phyloP scores from a whole-genome alignment of 2,329 filamentous ascomycete species.

The Coniochaeta sp. region DNA sequence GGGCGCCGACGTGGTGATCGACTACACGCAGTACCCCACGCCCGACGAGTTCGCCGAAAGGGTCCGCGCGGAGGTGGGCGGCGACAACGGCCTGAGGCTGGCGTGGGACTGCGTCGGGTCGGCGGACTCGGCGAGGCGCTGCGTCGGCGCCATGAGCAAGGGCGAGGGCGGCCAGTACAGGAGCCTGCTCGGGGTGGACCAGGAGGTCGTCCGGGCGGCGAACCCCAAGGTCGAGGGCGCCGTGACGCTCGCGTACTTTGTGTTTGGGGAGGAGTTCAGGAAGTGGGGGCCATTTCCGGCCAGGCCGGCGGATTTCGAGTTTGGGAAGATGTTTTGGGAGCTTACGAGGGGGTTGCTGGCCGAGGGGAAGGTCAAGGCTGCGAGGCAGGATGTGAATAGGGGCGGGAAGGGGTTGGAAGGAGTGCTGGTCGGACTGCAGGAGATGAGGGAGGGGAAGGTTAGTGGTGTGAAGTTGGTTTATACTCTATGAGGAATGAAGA shows the following conservation, averaged over 20 bases:
- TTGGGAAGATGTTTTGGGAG: conserved; percentile 26
- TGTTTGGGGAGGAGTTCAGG: conserved; percentile 26
- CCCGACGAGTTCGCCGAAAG: conserved; percentile 8
- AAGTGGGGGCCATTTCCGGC: conserved; percentile 17
- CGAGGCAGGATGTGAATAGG: conserved; percentile 16
- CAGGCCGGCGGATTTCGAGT: conserved; percentile 21
- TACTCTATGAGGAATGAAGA: conserved; percentile 13
- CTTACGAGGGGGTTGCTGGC: conserved; percentile 21
- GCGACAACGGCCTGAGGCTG: conserved; percentile 14
- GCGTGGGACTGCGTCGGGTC: conserved; percentile 29
- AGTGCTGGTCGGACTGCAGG: conserved; percentile 20
- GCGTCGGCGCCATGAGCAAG: conserved; percentile 21
- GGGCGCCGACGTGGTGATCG: conserved; percentile 38
- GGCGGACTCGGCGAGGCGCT: conserved; percentile 19
- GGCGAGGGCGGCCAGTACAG: conserved; percentile 26
- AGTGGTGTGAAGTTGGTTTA: conserved; percentile 33
- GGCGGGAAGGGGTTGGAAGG: conserved; percentile 22
- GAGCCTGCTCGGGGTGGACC: conserved; percentile 4
- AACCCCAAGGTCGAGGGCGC: conserved; percentile 7
- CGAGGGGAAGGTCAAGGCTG: conserved; percentile 25
- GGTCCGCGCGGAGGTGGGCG: conserved; percentile 14
- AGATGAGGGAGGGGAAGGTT: conserved; percentile 22
- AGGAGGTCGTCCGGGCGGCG: conserved; percentile 4
- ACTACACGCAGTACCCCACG: conserved; percentile 42
- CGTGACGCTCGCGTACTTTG: conserved; percentile 30